Evolutionary conservation across 2,329 filamentous ascomycete species (phyloP).

Genomic region (Karstenula rhodostoma): DNA sequence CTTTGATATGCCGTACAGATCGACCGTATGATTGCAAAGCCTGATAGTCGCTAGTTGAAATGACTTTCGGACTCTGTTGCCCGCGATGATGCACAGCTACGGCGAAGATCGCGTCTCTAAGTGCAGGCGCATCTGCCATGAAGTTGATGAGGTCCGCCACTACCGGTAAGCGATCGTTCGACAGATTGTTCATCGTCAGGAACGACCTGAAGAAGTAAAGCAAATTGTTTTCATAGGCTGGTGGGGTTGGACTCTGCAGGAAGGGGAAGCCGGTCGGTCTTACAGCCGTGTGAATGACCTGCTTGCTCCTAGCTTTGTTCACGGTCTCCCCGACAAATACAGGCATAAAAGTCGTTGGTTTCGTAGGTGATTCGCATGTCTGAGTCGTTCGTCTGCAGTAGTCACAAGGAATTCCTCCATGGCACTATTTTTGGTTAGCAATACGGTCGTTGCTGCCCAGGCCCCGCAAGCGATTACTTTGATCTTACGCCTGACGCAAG

Average conservation of each 20-base stretch:
- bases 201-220: constrained; percentile 35
- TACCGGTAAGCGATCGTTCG: constrained; percentile 16
- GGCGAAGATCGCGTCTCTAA: constrained; percentile 32
- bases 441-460: neutral
- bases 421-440: constrained; percentile 26
- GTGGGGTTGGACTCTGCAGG: neutral
- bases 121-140: constrained; percentile 21
- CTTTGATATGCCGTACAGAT: constrained; percentile 26
- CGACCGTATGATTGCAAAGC: constrained; percentile 29
- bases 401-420: constrained; percentile 33
- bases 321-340: constrained; percentile 27
- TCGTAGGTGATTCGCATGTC: constrained; percentile 20
- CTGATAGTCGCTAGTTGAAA: neutral
- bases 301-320: neutral
- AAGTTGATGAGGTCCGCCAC: constrained; percentile 23
- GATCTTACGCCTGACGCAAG: constrained; percentile 36
- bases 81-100: constrained; percentile 26
- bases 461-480: constrained; percentile 24
- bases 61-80: neutral
- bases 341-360: constrained; percentile 13
- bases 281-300: neutral
- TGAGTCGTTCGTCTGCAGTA: constrained; percentile 29
- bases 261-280: neutral
- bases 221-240: constrained; percentile 19
- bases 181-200: constrained; percentile 32